Percentiles rank a stretch among this genome's conserved stretches.
These are phyloP conservation scores for Blastobotrys petasosporus DNA, from an alignment of 1,139 yeast species.

Conservation along the genomic window DNA sequence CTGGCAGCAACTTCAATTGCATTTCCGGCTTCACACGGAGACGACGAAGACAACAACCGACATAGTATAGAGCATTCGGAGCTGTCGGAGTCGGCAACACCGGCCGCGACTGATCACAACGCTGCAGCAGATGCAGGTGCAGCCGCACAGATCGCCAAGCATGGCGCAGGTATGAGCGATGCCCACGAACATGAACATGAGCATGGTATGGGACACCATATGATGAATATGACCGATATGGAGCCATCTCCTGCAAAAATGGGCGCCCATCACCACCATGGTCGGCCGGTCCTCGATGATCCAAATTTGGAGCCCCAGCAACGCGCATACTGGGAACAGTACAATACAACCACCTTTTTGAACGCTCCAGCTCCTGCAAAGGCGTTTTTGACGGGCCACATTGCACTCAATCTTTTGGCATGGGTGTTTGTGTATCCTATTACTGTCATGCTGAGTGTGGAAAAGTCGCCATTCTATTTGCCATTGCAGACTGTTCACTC, in stretches of 20 bases:
- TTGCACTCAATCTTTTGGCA: slow-evolving; percentile 41
- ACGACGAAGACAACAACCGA: too few relatives aligned
- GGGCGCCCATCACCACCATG: slow-evolving; percentile 44
- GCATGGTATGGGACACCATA: slow-evolving; percentile 11
- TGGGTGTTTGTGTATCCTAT: slow-evolving; percentile 64
- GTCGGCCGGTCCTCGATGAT: slow-evolving; percentile 62
- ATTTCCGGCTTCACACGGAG: too few relatives aligned
- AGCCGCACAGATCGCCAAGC: background rate
- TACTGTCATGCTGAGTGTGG: slow-evolving; percentile 57
- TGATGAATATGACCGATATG: slow-evolving; percentile 37
- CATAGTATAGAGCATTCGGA: too few relatives aligned
- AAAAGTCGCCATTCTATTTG: slow-evolving; percentile 52
- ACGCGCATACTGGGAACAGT: slow-evolving; percentile 67
- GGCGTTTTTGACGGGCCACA: slow-evolving; percentile 54
- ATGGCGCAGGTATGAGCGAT: background rate
- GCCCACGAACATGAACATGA: background rate
- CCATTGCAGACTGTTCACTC: slow-evolving; percentile 52
- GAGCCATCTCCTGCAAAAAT: slow-evolving; percentile 32
- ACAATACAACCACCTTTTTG: slow-evolving; percentile 76
- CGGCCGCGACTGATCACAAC: too few relatives aligned
- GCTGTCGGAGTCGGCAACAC: too few relatives aligned
- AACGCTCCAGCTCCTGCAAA: slow-evolving; percentile 48
- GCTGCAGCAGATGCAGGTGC: too few relatives aligned
- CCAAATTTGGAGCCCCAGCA: slow-evolving; percentile 68
- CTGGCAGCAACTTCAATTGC: too few relatives aligned